These are phyloP conservation scores for Raphanus raphanistrum DNA, from an alignment of 345 rosid species.

Conservation along the genomic window DNA sequence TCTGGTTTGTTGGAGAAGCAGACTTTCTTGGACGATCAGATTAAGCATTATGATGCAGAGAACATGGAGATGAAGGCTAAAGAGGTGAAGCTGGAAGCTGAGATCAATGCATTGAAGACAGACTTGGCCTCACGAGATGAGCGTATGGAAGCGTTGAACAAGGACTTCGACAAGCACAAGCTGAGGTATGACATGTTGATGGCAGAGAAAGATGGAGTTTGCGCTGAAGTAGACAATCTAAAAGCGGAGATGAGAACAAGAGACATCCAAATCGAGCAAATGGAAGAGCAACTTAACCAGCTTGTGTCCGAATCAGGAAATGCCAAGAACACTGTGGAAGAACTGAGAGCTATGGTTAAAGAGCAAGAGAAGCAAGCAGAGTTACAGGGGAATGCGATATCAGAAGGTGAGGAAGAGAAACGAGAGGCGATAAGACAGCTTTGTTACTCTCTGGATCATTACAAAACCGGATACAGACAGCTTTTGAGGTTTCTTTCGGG, in stretches of 20 bases:
- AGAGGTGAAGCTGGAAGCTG: conserved; percentile 34
- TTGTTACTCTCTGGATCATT: conserved; percentile 79
- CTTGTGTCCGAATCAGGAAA: conserved; percentile 32
- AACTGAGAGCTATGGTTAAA: conserved; percentile 43
- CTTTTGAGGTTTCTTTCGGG: conserved; percentile 49
- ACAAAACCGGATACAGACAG: conserved; percentile 65
- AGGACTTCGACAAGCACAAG: conserved; percentile 43
- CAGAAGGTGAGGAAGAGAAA: conserved; percentile 69
- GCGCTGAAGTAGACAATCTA: conserved; percentile 43
- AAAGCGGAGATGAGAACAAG: conserved; percentile 46
- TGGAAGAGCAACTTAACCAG: conserved; percentile 46
- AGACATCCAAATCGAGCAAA: conserved; percentile 46
- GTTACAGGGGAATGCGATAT: conserved; percentile 46
- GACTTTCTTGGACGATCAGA: conserved; percentile 39
- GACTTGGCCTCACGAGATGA: not conserved
- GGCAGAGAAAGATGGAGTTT: conserved; percentile 57
- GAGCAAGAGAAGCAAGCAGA: conserved; percentile 59
- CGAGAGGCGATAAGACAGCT: conserved; percentile 87
- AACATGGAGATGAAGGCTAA: conserved; percentile 39
- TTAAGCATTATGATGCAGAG: conserved; percentile 43
- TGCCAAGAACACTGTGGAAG: conserved; percentile 40
- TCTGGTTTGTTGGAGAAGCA: conserved; percentile 46
- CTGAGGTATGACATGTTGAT: conserved; percentile 48
- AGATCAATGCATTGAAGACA: not conserved
- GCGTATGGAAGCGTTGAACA: conserved; percentile 32